phyloP scores from a whole-genome alignment of 345 rosid genomes.

The Pseudoturritis turrita region DNA sequence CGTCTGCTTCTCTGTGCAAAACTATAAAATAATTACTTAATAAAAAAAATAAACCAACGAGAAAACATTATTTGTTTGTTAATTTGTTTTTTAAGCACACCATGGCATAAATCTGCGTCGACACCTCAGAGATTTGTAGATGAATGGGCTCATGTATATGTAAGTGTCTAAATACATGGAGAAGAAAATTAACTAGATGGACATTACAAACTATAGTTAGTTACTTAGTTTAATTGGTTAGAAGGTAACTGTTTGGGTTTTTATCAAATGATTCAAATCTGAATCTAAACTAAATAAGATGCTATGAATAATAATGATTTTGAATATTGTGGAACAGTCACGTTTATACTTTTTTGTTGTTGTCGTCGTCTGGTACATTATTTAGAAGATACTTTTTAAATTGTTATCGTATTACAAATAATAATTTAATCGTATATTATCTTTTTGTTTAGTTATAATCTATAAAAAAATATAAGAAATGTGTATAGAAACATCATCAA shows the following conservation, averaged over 20 bases:
- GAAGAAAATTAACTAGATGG: background rate
- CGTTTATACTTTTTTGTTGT: too few relatives aligned
- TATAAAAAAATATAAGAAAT: background rate
- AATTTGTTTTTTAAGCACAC: background rate
- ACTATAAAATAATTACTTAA: background rate
- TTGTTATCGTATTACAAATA: too few relatives aligned
- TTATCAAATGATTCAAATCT: background rate
- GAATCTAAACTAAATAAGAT: background rate
- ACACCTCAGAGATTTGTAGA: background rate
- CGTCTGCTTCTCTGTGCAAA: background rate
- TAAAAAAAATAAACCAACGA: background rate
- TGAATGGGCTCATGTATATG: background rate
- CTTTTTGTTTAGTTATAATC: background rate
- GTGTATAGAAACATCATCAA: background rate
- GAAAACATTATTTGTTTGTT: background rate
- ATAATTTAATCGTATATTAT: too few relatives aligned
- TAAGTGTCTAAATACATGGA: background rate
- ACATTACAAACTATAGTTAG: background rate
- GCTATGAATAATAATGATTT: background rate
- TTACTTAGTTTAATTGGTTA: background rate
- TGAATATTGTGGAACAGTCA: background rate
- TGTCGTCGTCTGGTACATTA: too few relatives aligned
- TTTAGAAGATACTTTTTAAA: too few relatives aligned
- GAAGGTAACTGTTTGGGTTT: background rate
- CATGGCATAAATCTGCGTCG: background rate